These are phyloP conservation scores for Glebionis coronaria DNA, from an alignment of 129 eudicot genomes.

Conservation along the genomic window DNA sequence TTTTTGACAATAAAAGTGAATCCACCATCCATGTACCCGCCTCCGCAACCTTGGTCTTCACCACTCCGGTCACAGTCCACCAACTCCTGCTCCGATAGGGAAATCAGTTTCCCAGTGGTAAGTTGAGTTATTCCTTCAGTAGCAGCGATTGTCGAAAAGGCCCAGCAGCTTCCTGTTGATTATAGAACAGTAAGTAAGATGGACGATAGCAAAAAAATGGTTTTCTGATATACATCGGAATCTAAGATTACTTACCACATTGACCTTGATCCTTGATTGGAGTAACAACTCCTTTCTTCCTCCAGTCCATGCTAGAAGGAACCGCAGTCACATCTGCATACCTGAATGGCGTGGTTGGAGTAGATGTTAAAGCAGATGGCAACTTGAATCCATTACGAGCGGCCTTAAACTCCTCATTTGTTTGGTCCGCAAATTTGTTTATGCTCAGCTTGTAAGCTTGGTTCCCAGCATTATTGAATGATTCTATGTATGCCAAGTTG, in stretches of 20 bases:
- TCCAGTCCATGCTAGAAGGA: slow-evolving; percentile 27
- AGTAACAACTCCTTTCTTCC: slow-evolving; percentile 23
- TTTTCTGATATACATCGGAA: no score
- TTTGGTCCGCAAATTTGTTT: slow-evolving; percentile 45
- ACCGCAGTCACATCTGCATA: slow-evolving; percentile 43
- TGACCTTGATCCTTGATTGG: slow-evolving; percentile 30
- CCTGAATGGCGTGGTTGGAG: slow-evolving; percentile 44
- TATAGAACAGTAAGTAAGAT: not conserved
- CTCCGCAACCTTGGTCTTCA: slow-evolving; percentile 59
- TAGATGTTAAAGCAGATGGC: not conserved
- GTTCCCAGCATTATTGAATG: slow-evolving; percentile 30
- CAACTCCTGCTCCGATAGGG: slow-evolving; percentile 75
- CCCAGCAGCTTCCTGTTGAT: slow-evolving; percentile 77
- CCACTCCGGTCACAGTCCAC: slow-evolving; percentile 57
- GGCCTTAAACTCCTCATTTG: slow-evolving; percentile 42
- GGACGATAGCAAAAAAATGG: not conserved
- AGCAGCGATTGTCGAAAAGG: slow-evolving; percentile 64
- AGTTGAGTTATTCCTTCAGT: slow-evolving; percentile 67
- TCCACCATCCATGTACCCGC: slow-evolving; percentile 70
- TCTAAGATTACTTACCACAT: slow-evolving; percentile 13
- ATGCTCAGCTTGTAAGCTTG: slow-evolving; percentile 30
- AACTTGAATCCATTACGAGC: slow-evolving; percentile 40
- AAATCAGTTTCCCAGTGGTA: slow-evolving; percentile 48
- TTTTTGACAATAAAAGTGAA: slow-evolving; percentile 52
- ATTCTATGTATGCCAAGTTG: slow-evolving; percentile 29